Evolutionary conservation across 192 early-diverging fungal species (phyloP), one percentile per base, ranked within the genome.

Genomic region (Coemansia sp.): DNA sequence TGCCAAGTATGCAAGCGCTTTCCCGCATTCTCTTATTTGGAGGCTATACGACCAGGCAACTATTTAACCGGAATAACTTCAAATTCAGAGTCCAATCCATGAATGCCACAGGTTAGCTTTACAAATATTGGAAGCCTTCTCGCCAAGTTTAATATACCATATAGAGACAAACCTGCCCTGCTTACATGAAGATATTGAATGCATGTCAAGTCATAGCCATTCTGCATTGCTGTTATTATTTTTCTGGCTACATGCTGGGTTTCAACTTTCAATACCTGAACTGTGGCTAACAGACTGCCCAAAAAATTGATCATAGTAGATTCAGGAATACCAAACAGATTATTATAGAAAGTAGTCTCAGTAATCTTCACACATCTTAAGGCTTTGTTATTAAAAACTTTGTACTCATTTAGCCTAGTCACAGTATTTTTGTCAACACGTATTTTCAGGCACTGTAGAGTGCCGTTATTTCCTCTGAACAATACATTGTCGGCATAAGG

Each of bases 381-480:
- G n/a, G 10, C 37, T 21, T 39, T 61, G 59, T 21, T 36, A 12
- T 39, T n/a, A 61, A 61, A 23, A 21, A 23, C 59, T 21, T 19
- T n/a, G 2, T 23, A 19, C 5, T 21, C 1, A 2, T 23, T 38
- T 19, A 61, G 19, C 36, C 8, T 61, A 3, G 17, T 61, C 0
- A 39, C 36, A 6, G 19, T 39, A 39, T 23, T 36, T 6, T 32
- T 5, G 7, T 61, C 36, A 23, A 61, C 21, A 39, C 5, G 10
- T n/a, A 39, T 39, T 19, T 23, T 23, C n/a, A 67, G 27, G 36
- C n/a, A n/a, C 15, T 59, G 53, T 8, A 67, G 27, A 5, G 55
- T 59, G 12, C 19, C 39, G 23, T 36, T 55, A 25, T 67, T 67
- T 11, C 66, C 66, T 15, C 66, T 32, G 17, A 67, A 67, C 25